phyloP scores from a whole-genome alignment of 768 basidiomycete genomes.

The Pleurotus cornucopiae region DNA sequence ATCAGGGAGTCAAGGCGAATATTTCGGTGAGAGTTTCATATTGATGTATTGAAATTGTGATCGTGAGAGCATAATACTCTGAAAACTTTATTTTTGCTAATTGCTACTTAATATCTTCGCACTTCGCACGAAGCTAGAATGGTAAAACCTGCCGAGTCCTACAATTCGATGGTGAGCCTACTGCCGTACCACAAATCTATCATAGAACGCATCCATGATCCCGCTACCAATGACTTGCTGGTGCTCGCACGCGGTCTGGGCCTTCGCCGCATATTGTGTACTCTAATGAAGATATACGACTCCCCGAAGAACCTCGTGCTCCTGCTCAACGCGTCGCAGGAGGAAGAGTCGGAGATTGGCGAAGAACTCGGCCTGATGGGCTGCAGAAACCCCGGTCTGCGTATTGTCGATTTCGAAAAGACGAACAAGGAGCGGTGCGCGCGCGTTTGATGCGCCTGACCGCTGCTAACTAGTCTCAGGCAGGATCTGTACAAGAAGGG shows the following conservation, averaged over 20 bases:
- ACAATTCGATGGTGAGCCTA: constrained; percentile 37
- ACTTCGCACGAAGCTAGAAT: too few relatives aligned
- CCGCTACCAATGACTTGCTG: constrained; percentile 65
- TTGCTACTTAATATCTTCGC: too few relatives aligned
- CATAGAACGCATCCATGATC: constrained; percentile 68
- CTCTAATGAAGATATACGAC: constrained; percentile 90
- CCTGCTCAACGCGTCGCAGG: constrained; percentile 76
- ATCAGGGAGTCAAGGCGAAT: too few relatives aligned
- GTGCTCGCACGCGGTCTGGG: constrained; percentile 91
- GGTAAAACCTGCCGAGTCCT: too few relatives aligned
- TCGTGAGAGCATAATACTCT: too few relatives aligned
- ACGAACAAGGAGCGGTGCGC: constrained; percentile 71
- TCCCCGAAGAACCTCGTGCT: constrained; percentile 79
- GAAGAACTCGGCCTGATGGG: constrained; percentile 94
- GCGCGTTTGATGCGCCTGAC: background rate
- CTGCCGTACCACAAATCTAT: constrained; percentile 69
- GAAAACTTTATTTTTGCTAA: too few relatives aligned
- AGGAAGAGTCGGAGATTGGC: constrained; percentile 88
- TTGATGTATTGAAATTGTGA: too few relatives aligned
- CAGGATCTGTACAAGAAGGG: constrained; percentile 84
- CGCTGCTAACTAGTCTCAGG: constrained; percentile 33
- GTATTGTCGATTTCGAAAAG: constrained; percentile 81
- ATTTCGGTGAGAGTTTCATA: too few relatives aligned
- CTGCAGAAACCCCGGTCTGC: constrained; percentile 79
- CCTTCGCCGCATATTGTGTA: constrained; percentile 76